These are phyloP conservation scores for Teunomyces lycoperdinae DNA, from an alignment of 805 yeast genomes.

Conservation along the genomic window DNA sequence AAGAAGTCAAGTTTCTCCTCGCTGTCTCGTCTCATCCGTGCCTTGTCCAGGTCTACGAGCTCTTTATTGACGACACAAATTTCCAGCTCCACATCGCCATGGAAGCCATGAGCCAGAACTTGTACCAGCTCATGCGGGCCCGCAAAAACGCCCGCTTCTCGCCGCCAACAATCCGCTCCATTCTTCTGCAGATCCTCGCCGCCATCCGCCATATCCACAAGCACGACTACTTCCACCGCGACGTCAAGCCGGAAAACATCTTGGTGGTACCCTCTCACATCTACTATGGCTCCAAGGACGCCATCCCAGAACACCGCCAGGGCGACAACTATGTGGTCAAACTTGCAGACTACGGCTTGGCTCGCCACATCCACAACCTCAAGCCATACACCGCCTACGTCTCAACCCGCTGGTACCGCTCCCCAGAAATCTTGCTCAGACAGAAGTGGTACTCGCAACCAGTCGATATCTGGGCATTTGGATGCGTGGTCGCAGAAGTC, in stretches of 20 bases:
- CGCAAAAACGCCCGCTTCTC: slow-evolving; percentile 56
- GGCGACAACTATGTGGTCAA: slow-evolving; percentile 58
- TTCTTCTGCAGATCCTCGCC: slow-evolving; percentile 65
- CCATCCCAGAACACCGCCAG: slow-evolving; percentile 40
- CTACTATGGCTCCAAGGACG: slow-evolving; percentile 45
- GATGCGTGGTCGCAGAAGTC: slow-evolving; percentile 70
- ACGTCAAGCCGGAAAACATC: slow-evolving; percentile 91
- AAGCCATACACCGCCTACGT: slow-evolving; percentile 71
- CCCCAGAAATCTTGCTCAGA: slow-evolving; percentile 75
- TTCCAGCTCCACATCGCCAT: slow-evolving; percentile 74
- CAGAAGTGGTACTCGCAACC: slow-evolving; percentile 62
- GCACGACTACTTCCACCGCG: slow-evolving; percentile 75
- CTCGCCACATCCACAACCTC: slow-evolving; percentile 54
- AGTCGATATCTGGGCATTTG: slow-evolving; percentile 85
- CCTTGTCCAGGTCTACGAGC: slow-evolving; percentile 72
- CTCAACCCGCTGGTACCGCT: slow-evolving; percentile 82
- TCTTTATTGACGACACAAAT: slow-evolving; percentile 65
- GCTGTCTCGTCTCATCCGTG: slow-evolving; percentile 69
- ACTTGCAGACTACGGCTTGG: slow-evolving; percentile 78
- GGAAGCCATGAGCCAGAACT: slow-evolving; percentile 84
- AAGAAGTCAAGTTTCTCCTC: slow-evolving; percentile 66
- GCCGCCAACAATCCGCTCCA: slow-evolving; percentile 57
- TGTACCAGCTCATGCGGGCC: slow-evolving; percentile 71
- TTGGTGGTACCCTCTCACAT: slow-evolving; percentile 59
- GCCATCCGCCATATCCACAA: slow-evolving; percentile 83